Base-by-base conservation (phyloP, 352 stramenopile genomes). In the Phytopythium aichiense region DNA sequence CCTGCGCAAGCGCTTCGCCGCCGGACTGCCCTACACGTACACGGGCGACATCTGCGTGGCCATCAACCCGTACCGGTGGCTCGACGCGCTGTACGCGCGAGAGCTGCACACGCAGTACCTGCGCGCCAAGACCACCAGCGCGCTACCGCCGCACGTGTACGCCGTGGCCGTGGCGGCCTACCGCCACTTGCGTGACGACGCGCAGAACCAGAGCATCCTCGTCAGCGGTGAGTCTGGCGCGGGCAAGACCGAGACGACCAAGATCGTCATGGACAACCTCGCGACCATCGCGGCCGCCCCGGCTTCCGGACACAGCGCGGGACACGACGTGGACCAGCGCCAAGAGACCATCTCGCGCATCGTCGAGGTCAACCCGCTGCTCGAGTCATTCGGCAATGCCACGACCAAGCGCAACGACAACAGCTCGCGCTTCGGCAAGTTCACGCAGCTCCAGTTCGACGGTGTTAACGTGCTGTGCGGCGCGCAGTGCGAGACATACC, bases 371-470 rank as follows among this genome's bases (percentile, higher is more conserved):
- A 99, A 99, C 69, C 97, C 97, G 28, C 80, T 99, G 50, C 86
- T 99, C 11, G 97, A 99, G 78, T 95, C 92, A 31, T 99, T 99
- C 71, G 97, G 97, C 35, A 99, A 99, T 73, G 96, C 96, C 33
- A 96, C 97, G 64, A 99, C 96, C 3, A 88, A 97, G 16, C 86
- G 96, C 28, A 99, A 99, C 73, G 92, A 98, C 80, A 99, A 99
- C 72, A 98, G 88, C 8, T 91, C 67, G 65, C 88, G 96, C 37
- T 99, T 99, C 67, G 96, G 96, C 53, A 98, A 98, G 73, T 99
- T 98, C 66, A 99, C 98, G 61, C 88, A 99, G 68, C 84, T 99
- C 12, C 79, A 96, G 57, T 98, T 99, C 62, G 80, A 91, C 59
- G 68, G 65, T 42, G 70, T 60, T 7, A 70, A 98, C 20, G 74